These are phyloP conservation scores for Ganoderma resinaceum DNA, from an alignment of 1,284 basidiomycete species.

Conservation along the genomic window DNA sequence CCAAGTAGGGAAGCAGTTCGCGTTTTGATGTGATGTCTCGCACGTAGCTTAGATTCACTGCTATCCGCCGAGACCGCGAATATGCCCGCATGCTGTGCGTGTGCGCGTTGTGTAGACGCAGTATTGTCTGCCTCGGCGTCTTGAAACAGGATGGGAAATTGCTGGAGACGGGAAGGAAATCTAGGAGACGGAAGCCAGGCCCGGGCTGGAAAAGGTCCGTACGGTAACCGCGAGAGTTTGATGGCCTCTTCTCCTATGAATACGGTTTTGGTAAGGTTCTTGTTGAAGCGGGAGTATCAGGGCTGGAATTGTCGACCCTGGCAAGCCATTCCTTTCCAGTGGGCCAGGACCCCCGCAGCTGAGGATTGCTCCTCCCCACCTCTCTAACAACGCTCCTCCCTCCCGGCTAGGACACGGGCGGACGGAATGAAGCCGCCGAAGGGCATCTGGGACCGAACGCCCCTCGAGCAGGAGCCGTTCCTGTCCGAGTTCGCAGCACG, in stretches of 20 bases:
- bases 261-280: constrained; percentile 3
- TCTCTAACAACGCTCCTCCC: neutral
- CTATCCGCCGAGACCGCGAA: neutral
- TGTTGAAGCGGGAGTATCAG: neutral
- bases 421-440: neutral
- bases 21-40: constrained; percentile 10
- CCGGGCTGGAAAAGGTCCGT: neutral
- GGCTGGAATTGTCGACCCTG: neutral
- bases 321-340: neutral
- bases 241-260: neutral
- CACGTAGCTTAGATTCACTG: constrained; percentile 26
- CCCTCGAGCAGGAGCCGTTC: constrained; percentile 42
- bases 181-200: neutral
- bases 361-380: neutral
- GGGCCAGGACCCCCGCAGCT: too few species aligned
- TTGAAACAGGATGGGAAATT: too few species aligned
- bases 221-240: neutral
- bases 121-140: neutral
- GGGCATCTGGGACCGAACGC: constrained; percentile 30
- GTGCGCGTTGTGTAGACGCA: neutral
- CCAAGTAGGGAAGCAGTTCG: constrained; percentile 52
- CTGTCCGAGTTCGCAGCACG: constrained; percentile 30
- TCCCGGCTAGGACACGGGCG: neutral
- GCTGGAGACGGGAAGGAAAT: neutral
- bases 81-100: neutral